Base-by-base conservation (phyloP, 768 basidiomycete genomes). In the Boletus rufocinnamomeus region DNA sequence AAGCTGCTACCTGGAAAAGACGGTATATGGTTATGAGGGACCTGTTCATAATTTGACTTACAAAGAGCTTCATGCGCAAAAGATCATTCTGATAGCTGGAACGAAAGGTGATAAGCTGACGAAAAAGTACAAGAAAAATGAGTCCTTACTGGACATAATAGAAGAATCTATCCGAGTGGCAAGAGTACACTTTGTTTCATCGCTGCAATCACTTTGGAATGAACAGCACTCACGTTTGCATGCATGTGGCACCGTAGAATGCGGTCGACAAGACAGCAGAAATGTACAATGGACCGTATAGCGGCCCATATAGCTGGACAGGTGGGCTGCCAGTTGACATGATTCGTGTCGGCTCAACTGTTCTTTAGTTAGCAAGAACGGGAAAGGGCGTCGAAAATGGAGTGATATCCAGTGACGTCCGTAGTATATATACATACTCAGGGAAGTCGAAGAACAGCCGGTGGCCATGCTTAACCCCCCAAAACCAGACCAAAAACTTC, bases 61-160 rank as follows among this genome's bases (percentile, higher is more conserved):
- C 64, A n/a, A 62, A 45, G 14, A 1, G 3, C 37, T 62, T 65
- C 17, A 25, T 48, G 27, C 28, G 44, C 14, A 41, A 4, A 13
- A 25, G 40, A 46, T 66, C 64, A 0, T n/a, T 41, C 7, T 2
- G 51, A 16, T 62, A 65, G 11, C 64, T 65, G 16, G 27, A 35
- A 25, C 23, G 3, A 32, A 35, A 3, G 19, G 7, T 9, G 6
- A 9, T 25, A 19, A 28, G 6, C 13, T 11, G 17, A 38, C 11
- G 34, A 37, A 40, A 10, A 27, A 11, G 16, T 6, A 4, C 4
- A 23, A 17, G 19, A n/a, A 32, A 14, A 7, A 14, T 27, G 10
- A n/a, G 9, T 6, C 8, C 58, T 3, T 45, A 64, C 63, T 56
- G 52, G 10, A 50, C 5, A 28, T 25, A 62, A 32, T 62, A 63